These are phyloP conservation scores for Pseudoneurospora amorphoporcata DNA, from an alignment of 495 filamentous ascomycete genomes.

Conservation along the genomic window DNA sequence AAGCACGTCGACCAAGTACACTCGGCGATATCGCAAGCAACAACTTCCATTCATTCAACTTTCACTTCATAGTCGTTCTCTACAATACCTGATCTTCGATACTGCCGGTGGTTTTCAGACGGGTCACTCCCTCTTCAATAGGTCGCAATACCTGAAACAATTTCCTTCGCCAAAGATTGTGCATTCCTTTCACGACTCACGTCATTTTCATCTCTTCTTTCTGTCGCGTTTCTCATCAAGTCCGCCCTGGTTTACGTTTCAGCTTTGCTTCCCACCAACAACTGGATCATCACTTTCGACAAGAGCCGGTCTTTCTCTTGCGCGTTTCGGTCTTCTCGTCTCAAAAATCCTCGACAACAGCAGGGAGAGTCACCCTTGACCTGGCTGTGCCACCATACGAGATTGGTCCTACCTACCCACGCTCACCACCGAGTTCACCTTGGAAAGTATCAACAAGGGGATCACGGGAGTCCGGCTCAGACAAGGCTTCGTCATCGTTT, in stretches of 20 bases:
- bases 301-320: not conserved
- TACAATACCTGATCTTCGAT: not conserved
- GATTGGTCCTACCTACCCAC: conserved; percentile 12
- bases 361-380: not conserved
- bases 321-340: not conserved
- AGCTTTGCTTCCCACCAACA: not conserved
- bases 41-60: not conserved
- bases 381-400: conserved; percentile 11
- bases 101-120: not conserved
- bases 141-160: not conserved
- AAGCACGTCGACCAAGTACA: not conserved
- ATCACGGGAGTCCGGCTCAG: not conserved
- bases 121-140: not conserved
- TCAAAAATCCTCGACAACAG: not conserved
- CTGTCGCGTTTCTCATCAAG: not conserved
- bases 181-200: not conserved
- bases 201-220: not conserved
- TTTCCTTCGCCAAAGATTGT: not conserved
- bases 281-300: not conserved
- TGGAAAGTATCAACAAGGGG: conserved; percentile 3
- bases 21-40: not conserved
- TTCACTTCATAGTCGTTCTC: not conserved
- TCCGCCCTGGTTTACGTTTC: not conserved
- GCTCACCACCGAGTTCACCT: not conserved
- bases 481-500: not conserved